These are phyloP conservation scores for Phytopythium montanum DNA, from an alignment of 352 stramenopile species.

Conservation along the genomic window DNA sequence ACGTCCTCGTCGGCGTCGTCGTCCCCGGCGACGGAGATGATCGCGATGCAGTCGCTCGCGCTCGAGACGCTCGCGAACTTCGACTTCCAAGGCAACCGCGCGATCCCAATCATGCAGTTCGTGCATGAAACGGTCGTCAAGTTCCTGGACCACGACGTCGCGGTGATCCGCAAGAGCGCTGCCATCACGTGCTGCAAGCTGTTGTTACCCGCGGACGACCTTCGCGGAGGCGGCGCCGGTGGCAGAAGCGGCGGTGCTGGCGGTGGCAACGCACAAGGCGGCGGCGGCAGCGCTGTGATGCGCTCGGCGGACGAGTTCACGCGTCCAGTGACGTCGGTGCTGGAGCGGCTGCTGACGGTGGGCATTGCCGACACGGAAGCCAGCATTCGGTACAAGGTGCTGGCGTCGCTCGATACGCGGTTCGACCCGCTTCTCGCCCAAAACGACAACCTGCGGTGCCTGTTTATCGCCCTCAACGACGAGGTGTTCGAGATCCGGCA, in stretches of 20 bases:
- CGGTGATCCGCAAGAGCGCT: slow-evolving; percentile 79
- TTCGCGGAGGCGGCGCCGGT: slow-evolving; percentile 17
- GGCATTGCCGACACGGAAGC: slow-evolving; percentile 86
- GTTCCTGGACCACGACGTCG: slow-evolving; percentile 84
- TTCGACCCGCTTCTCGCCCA: slow-evolving; percentile 79
- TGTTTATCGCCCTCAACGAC: slow-evolving; percentile 88
- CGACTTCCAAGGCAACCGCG: slow-evolving; percentile 81
- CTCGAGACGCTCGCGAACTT: slow-evolving; percentile 85
- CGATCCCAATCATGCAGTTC: slow-evolving; percentile 87
- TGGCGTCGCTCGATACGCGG: slow-evolving; percentile 74
- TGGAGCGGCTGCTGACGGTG: slow-evolving; percentile 79
- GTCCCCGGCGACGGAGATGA: slow-evolving; percentile 28
- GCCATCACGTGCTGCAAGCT: slow-evolving; percentile 88
- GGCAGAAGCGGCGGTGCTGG: not conserved
- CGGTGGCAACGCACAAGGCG: not conserved
- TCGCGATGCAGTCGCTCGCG: slow-evolving; percentile 79
- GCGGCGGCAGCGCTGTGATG: slow-evolving; percentile 35
- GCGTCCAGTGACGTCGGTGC: slow-evolving; percentile 62
- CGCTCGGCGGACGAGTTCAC: slow-evolving; percentile 63
- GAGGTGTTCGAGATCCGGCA: slow-evolving; percentile 87
- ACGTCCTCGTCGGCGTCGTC: slow-evolving; percentile 37
- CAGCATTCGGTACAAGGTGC: slow-evolving; percentile 76
- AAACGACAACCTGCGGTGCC: slow-evolving; percentile 79
- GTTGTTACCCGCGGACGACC: slow-evolving; percentile 64
- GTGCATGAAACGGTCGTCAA: slow-evolving; percentile 87